Base-by-base conservation (phyloP, 495 filamentous ascomycete species). In the Daldinia bambusicola region DNA sequence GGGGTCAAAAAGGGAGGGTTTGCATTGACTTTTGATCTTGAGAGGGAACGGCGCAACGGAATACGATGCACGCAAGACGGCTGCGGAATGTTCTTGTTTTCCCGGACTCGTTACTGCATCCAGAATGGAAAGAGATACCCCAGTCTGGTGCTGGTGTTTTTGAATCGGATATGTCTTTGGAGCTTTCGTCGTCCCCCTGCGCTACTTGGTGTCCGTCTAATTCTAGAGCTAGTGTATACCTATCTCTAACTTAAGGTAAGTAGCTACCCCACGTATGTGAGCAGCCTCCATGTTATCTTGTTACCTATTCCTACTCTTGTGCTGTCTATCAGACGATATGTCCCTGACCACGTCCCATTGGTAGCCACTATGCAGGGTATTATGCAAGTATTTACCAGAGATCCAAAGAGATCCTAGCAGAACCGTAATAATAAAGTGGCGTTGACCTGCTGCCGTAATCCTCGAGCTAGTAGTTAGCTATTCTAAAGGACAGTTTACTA, bases 81-180 rank as follows among this genome's bases (percentile, higher is more conserved):
- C 63, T 74, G 63, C 71, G 62, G 70, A 69, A 62, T 65, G 65
- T 73, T 62, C 66, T 73, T 69, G 61, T 66, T 36, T 66, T 55
- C 60, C 55, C 50, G 59, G 61, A 69, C 34, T 55, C 31, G 56
- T 48, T 59, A 66, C 61, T 50, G 64, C 61, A 66, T 66, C 57
- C 66, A 73, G 65, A 73, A 73, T 62, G 66, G 66, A 66, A 66
- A 56, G 51, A 73, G 70, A 73, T 73, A 73, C 70, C 70, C 70
- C 56, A 69, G 65, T 73, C 70, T 66, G 66, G 51, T 69, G 66
- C 70, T 73, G 65, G 56, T 66, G 43, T 41, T 65, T 65, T 73
- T 61, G 60, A 68, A 65, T 55, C 63, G 53, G 53, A 67, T 41
- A 65, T 14, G 18, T 31, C 31, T 53, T 63, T 32, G 22, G 43